Percentiles rank a stretch among this genome's conserved stretches.
Evolutionary conservation across 495 filamentous ascomycete genomes (phyloP).

Genomic region (Neurospora sp.): DNA sequence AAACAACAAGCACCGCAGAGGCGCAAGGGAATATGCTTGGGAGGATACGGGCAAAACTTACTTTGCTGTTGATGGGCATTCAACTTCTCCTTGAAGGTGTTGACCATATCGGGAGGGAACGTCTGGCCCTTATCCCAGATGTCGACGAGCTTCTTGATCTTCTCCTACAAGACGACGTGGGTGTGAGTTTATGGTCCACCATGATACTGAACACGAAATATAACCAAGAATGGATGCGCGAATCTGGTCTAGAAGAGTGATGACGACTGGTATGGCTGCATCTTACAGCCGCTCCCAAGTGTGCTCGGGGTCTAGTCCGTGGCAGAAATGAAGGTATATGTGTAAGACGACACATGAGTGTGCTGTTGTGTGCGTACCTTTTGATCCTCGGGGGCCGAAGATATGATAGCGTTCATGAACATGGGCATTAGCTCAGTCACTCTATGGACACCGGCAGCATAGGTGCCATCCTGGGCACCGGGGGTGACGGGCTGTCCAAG

Average conservation of each 20-base stretch:
- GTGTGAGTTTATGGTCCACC: constrained; percentile 30
- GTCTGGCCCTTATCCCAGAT: constrained; percentile 96
- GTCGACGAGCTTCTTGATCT: constrained; percentile 89
- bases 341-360: constrained; percentile 6
- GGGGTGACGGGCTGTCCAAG: constrained; percentile 69
- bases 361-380: constrained; percentile 66
- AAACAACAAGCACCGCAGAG: neutral
- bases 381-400: constrained; percentile 84
- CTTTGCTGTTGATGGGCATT: constrained; percentile 48
- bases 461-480: constrained; percentile 77
- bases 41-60: constrained; percentile 40
- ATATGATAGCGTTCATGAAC: constrained; percentile 92
- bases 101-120: constrained; percentile 74
- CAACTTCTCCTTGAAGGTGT: constrained; percentile 77
- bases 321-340: neutral
- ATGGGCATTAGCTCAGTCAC: constrained; percentile 88
- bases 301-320: neutral
- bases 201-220: neutral
- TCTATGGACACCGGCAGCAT: constrained; percentile 89
- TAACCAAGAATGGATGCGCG: neutral
- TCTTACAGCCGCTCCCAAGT: neutral
- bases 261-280: neutral
- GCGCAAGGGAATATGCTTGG: neutral
- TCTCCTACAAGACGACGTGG: constrained; percentile 58
- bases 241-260: neutral